phyloP scores from a whole-genome alignment of 306 rosid genomes.

The Rosa lucieae region DNA sequence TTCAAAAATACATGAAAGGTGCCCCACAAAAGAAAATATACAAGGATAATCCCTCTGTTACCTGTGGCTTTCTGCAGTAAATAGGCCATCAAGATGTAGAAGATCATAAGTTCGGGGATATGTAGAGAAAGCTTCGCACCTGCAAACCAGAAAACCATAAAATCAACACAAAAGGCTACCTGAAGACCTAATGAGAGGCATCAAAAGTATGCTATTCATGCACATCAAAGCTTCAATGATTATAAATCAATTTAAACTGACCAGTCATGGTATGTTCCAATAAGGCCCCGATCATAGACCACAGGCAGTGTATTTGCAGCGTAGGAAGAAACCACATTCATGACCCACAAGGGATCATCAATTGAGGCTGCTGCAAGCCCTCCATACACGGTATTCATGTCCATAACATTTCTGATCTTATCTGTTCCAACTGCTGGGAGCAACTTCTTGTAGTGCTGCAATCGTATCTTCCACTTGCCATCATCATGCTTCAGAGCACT shows the following conservation, averaged over 20 bases:
- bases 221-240: not conserved
- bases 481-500: slow-evolving; percentile 71
- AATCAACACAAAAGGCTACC: slow-evolving; percentile 24
- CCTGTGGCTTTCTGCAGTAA: slow-evolving; percentile 94
- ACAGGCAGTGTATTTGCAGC: slow-evolving; percentile 77
- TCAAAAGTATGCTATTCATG: not conserved
- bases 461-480: slow-evolving; percentile 77
- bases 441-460: slow-evolving; percentile 82
- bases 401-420: slow-evolving; percentile 91
- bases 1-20: not conserved
- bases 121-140: slow-evolving; percentile 99
- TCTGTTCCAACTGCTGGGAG: slow-evolving; percentile 76
- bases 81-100: slow-evolving; percentile 91
- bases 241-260: slow-evolving; percentile 27
- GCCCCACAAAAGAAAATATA: not conserved
- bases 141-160: slow-evolving; percentile 34
- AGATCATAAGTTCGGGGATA: slow-evolving; percentile 97
- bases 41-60: slow-evolving; percentile 24
- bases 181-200: not conserved
- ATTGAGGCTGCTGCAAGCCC: slow-evolving; percentile 81
- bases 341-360: slow-evolving; percentile 90
- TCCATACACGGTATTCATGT: slow-evolving; percentile 89
- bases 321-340: slow-evolving; percentile 96
- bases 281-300: slow-evolving; percentile 86
- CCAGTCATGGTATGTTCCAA: slow-evolving; percentile 96